Evolutionary conservation across 192 early-diverging fungal species (phyloP).

Genomic region (Nowakowskiella sp.): DNA sequence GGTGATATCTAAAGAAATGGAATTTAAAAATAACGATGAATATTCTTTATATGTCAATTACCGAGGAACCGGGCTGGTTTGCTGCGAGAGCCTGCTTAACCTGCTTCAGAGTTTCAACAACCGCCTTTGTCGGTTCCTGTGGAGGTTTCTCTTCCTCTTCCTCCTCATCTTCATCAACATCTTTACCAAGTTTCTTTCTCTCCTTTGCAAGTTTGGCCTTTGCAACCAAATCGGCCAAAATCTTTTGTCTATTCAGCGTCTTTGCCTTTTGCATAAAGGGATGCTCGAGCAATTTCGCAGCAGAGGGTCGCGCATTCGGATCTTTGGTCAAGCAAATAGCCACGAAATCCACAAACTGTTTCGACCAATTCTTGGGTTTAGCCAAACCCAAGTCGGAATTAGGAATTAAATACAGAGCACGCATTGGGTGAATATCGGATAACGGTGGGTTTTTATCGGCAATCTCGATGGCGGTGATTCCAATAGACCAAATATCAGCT

Average conservation of each 20-base stretch:
- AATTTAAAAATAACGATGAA: constrained; percentile 3
- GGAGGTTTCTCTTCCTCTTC: constrained; percentile 43
- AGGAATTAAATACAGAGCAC: constrained; percentile 50
- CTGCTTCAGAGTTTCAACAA: constrained; percentile 33
- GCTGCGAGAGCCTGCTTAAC: constrained; percentile 24
- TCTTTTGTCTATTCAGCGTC: constrained; percentile 28
- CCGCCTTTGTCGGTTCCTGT: constrained; percentile 32
- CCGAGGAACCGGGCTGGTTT: constrained; percentile 6
- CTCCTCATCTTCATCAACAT: constrained; percentile 42
- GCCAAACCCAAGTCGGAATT: constrained; percentile 40
- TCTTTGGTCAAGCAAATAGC: constrained; percentile 46
- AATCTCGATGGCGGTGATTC: constrained; percentile 60
- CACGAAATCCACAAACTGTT: constrained; percentile 50
- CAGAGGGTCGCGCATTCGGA: constrained; percentile 40
- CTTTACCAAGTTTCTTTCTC: constrained; percentile 43
- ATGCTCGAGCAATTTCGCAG: constrained; percentile 45
- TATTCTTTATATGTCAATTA: too few relatives aligned
- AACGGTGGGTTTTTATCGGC: constrained; percentile 60
- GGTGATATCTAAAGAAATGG: constrained; percentile 3
- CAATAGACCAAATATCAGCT: constrained; percentile 58
- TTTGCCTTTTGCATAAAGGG: constrained; percentile 45
- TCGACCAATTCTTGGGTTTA: constrained; percentile 56
- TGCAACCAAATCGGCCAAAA: constrained; percentile 36
- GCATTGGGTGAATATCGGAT: constrained; percentile 59
- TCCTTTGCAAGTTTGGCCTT: constrained; percentile 40